Conservation (phyloP, 352 stramenopile species). For the Elongisporangium anandrum region DNA sequence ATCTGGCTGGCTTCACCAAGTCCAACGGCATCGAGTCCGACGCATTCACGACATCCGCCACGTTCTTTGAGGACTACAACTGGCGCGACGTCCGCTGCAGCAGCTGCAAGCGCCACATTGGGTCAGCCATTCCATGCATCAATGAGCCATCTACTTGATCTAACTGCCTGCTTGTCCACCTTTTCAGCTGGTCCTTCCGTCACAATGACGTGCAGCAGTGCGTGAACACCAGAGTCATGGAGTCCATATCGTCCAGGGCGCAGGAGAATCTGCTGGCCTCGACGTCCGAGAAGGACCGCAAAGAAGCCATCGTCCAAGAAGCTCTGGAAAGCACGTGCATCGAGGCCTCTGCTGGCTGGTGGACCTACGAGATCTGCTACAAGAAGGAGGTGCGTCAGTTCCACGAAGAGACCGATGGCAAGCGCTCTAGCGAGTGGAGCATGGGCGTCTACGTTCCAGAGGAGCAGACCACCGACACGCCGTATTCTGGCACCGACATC, state of each 20-base stretch:
- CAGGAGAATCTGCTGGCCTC: conserved; percentile 33
- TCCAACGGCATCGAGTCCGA: conserved; percentile 54
- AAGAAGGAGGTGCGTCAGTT: conserved; percentile 76
- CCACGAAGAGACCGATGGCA: conserved; percentile 72
- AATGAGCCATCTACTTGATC: neutral
- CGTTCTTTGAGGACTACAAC: conserved; percentile 82
- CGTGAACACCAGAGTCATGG: conserved; percentile 53
- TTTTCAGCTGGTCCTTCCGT: conserved; percentile 72
- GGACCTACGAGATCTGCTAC: conserved; percentile 86
- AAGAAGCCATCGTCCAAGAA: conserved; percentile 39
- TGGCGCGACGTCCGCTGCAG: conserved; percentile 71
- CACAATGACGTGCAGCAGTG: conserved; percentile 73
- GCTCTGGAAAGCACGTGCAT: conserved; percentile 56
- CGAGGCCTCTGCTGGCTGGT: conserved; percentile 63
- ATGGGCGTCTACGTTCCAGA: conserved; percentile 63
- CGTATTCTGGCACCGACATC: conserved; percentile 34
- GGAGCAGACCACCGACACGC: conserved; percentile 15
- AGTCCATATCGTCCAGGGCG: conserved; percentile 33
- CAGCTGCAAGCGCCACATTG: conserved; percentile 72
- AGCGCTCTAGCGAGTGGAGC: conserved; percentile 74
- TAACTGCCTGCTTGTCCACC: neutral
- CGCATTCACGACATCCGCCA: conserved; percentile 62
- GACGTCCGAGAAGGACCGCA: conserved; percentile 25
- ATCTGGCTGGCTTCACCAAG: conserved; percentile 67
- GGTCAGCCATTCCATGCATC: conserved; percentile 21